A percentile compares a stretch with the other conserved stretches of the same genome.
These are phyloP conservation scores for Heterobasidion occidentale DNA, from an alignment of 1,284 basidiomycete genomes.

Conservation along the genomic window DNA sequence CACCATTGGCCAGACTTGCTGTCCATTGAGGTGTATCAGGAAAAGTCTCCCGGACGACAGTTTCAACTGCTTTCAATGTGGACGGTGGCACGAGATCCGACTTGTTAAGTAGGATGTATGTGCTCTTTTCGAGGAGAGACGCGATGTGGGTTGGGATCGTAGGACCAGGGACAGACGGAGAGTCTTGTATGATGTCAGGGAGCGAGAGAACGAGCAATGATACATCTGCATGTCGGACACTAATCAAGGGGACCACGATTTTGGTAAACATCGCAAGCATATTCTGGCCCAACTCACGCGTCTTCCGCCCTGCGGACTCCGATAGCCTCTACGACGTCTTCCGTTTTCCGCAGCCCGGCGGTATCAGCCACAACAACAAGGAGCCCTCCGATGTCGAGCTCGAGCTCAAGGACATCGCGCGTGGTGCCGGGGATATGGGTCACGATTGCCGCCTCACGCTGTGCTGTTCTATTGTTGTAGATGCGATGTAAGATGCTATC, in stretches of 20 bases:
- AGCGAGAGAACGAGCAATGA: constrained; percentile 75
- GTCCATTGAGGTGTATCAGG: constrained; percentile 31
- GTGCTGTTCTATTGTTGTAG: constrained; percentile 36
- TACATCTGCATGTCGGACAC: constrained; percentile 59
- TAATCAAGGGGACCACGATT: constrained; percentile 18
- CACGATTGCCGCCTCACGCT: constrained; percentile 84
- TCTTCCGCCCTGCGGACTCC: constrained; percentile 68
- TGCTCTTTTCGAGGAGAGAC: constrained; percentile 42
- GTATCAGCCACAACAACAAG: constrained; percentile 80
- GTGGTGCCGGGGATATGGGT: constrained; percentile 84
- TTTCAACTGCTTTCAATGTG: neutral
- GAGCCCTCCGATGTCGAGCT: constrained; percentile 80
- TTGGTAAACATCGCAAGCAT: neutral
- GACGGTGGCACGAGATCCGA: constrained; percentile 39
- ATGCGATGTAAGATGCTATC: no score
- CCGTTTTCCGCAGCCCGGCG: constrained; percentile 69
- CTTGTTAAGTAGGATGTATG: constrained; percentile 72
- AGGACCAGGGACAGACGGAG: constrained; percentile 15
- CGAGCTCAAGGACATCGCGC: constrained; percentile 75
- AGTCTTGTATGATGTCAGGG: constrained; percentile 32
- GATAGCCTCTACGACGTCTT: constrained; percentile 75
- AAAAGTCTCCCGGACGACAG: no score
- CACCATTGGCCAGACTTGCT: constrained; percentile 54
- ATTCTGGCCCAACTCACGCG: constrained; percentile 35
- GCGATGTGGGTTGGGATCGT: constrained; percentile 38